Percentiles rank a stretch among this genome's conserved stretches.
Evolutionary conservation across 2,329 filamentous ascomycete species (phyloP).

Genomic region (Cladosporium sp.): DNA sequence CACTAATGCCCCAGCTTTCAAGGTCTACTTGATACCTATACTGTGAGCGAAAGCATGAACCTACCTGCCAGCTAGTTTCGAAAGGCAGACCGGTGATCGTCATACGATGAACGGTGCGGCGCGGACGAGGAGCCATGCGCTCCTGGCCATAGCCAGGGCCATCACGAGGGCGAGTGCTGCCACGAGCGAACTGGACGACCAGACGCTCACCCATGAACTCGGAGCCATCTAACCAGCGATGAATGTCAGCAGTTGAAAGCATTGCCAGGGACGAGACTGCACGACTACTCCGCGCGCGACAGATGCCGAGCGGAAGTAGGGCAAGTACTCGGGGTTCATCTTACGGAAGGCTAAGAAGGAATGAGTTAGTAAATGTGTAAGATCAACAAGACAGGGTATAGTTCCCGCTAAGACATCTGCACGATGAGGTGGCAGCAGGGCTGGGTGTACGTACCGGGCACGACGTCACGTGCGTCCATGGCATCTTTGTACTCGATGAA

Average conservation of each 20-base stretch:
- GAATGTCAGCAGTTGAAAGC: constrained; percentile 29
- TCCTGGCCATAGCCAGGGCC: constrained; percentile 52
- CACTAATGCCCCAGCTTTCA: background rate
- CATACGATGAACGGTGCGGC: constrained; percentile 95
- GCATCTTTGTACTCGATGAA: constrained; percentile 99
- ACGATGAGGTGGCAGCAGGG: constrained; percentile 14
- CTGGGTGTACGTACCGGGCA: constrained; percentile 70
- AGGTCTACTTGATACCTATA: constrained; percentile 18
- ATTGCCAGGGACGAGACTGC: constrained; percentile 13
- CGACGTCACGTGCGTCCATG: constrained; percentile 96
- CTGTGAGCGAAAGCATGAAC: background rate
- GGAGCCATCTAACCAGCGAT: constrained; percentile 69
- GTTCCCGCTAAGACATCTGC: constrained; percentile 14
- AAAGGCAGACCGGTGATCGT: constrained; percentile 92
- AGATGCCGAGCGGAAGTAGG: background rate
- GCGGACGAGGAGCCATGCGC: constrained; percentile 70
- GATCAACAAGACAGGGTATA: constrained; percentile 12
- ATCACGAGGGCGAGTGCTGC: constrained; percentile 63
- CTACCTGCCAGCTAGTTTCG: constrained; percentile 99
- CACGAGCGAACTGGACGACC: constrained; percentile 96
- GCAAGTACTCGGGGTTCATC: constrained; percentile 21
- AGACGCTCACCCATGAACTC: constrained; percentile 97
- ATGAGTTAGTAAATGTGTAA: constrained; percentile 19
- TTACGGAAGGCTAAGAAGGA: constrained; percentile 51
- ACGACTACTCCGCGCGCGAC: background rate